Percentiles rank a stretch among this genome's conserved stretches.
These are phyloP conservation scores for Coccomyxa subellipsoidea DNA, from an alignment of 163 green algal genomes.

Conservation along the genomic window DNA sequence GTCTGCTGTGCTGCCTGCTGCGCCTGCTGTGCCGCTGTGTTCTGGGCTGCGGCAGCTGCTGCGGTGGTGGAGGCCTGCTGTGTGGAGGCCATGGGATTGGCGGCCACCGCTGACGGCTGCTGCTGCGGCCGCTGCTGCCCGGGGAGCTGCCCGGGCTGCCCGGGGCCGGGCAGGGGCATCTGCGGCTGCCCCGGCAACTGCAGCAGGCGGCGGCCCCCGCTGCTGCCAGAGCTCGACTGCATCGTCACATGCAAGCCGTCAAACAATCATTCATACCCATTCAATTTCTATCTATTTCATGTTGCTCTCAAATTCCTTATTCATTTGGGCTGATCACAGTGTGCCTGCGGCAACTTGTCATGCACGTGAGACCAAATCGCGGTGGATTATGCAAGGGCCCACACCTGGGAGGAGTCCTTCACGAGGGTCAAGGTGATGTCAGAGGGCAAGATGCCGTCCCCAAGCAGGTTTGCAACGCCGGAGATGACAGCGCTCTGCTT, in stretches of 20 bases:
- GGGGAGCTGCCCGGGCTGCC: not conserved
- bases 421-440: not conserved
- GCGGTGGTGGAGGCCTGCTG: not conserved
- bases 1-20: not conserved
- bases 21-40: not conserved
- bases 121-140: not conserved
- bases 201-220: not conserved
- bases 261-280: too few species aligned
- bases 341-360: too few species aligned
- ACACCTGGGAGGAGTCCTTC: not conserved
- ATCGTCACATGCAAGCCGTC: not conserved
- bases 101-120: not conserved
- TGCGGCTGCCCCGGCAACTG: not conserved
- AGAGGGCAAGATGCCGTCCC: not conserved
- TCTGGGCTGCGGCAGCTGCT: not conserved
- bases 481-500: not conserved
- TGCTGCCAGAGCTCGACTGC: not conserved
- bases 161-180: constrained; percentile 4
- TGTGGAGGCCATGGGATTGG: not conserved
- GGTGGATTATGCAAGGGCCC: too few species aligned
- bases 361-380: too few species aligned
- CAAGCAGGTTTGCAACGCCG: not conserved
- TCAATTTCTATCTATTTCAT: too few species aligned
- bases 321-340: too few species aligned
- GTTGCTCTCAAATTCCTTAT: too few species aligned